These are phyloP conservation scores for Rhizoctonia solani DNA, from an alignment of 1,284 basidiomycete species.

Conservation along the genomic window DNA sequence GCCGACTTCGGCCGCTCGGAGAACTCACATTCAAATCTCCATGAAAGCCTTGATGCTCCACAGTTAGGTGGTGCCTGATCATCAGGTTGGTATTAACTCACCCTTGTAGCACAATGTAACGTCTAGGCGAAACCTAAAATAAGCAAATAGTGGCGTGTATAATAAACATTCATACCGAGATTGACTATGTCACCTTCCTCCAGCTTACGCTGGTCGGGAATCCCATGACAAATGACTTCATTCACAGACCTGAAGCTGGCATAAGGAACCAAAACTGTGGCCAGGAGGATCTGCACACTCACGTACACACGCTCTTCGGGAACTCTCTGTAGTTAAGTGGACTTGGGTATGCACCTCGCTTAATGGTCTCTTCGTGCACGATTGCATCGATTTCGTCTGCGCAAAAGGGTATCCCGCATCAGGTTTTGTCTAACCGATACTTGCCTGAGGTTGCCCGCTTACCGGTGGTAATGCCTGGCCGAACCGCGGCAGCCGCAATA, in stretches of 20 bases:
- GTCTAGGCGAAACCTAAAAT: constrained; percentile 51
- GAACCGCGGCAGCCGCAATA: constrained; percentile 80
- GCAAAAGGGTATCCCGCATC: background rate
- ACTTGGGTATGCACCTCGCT: constrained; percentile 91
- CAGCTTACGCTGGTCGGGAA: constrained; percentile 86
- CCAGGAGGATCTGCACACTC: constrained; percentile 47
- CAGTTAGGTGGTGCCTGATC: background rate
- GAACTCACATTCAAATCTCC: constrained; percentile 77
- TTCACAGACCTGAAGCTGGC: constrained; percentile 74
- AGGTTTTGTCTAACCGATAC: background rate
- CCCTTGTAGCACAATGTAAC: constrained; percentile 71
- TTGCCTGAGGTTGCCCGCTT: background rate
- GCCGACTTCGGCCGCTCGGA: constrained; percentile 42
- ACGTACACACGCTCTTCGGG: constrained; percentile 97
- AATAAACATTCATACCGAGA: constrained; percentile 60
- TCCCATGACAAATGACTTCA: constrained; percentile 96
- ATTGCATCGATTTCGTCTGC: constrained; percentile 88
- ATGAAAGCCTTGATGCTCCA: constrained; percentile 68
- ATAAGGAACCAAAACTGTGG: constrained; percentile 32
- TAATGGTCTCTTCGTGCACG: constrained; percentile 92
- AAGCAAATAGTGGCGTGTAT: constrained; percentile 24
- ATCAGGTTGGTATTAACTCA: constrained; percentile 43
- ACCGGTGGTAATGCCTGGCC: constrained; percentile 86
- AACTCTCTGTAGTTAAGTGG: constrained; percentile 92
- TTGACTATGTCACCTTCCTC: constrained; percentile 93